A percentile compares a stretch with the other conserved stretches of the same genome.
Conservation (phyloP, 2,329 filamentous ascomycete species). For the Colletotrichum lini region DNA sequence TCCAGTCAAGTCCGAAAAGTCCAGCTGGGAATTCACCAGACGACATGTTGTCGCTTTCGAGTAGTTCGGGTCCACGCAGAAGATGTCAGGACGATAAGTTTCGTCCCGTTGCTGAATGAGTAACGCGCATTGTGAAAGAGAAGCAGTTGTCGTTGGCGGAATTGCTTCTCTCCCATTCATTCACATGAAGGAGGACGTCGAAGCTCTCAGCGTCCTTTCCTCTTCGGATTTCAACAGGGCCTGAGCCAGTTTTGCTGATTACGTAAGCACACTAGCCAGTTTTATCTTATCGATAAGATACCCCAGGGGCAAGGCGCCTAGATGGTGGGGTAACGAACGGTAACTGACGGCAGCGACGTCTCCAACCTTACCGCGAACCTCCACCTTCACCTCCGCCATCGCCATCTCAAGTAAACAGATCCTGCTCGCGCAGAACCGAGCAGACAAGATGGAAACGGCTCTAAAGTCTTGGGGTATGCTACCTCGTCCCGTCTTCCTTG, state of each 20-base stretch:
- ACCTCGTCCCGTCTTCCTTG: neutral
- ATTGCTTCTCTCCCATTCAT: neutral
- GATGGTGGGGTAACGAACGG: conserved; percentile 37
- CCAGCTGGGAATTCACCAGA: neutral
- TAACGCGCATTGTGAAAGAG: neutral
- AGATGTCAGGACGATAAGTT: neutral
- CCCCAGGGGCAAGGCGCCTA: conserved; percentile 13
- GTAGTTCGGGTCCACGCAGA: neutral
- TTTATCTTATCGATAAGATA: conserved; percentile 42
- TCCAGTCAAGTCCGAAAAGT: neutral
- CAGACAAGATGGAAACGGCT: conserved; percentile 48
- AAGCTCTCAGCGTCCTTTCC: neutral
- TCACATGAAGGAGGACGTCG: neutral
- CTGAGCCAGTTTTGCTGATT: neutral
- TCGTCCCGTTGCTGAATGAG: neutral
- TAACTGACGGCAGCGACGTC: conserved; percentile 23
- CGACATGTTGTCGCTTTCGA: neutral
- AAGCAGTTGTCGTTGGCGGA: neutral
- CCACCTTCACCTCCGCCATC: conserved; percentile 1
- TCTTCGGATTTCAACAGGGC: neutral
- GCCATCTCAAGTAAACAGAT: conserved; percentile 21
- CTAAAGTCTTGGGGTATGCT: conserved; percentile 49
- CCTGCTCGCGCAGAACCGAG: conserved; percentile 25
- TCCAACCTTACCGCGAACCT: conserved; percentile 9
- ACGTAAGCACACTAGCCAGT: conserved; percentile 3